These are phyloP conservation scores for Entrophospora sp. DNA, from an alignment of 192 early-diverging fungal genomes.

Conservation along the genomic window DNA sequence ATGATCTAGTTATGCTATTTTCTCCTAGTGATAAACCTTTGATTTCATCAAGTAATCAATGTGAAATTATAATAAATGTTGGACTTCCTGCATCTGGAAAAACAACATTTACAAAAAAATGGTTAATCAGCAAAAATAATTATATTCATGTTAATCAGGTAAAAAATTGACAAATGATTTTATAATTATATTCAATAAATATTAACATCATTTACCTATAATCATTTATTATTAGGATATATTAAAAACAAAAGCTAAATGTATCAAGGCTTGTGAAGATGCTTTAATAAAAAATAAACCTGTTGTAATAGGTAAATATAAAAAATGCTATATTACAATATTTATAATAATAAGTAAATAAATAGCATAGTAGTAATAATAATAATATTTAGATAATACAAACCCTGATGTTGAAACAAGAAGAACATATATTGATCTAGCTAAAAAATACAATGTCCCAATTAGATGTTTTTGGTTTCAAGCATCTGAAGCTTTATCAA, in stretches of 20 bases:
- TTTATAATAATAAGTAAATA: background rate
- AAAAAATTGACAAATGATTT: background rate
- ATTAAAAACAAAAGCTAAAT: slow-evolving; percentile 69
- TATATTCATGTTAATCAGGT: slow-evolving; percentile 67
- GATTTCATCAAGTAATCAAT: slow-evolving; percentile 19
- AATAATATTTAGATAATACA: slow-evolving; percentile 54
- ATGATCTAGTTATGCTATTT: slow-evolving; percentile 27
- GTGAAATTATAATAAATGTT: slow-evolving; percentile 66
- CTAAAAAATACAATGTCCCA: slow-evolving; percentile 46
- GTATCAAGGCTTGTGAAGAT: slow-evolving; percentile 44
- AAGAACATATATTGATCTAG: slow-evolving; percentile 53
- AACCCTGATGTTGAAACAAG: slow-evolving; percentile 61
- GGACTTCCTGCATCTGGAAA: slow-evolving; percentile 85
- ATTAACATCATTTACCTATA: background rate
- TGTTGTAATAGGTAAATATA: slow-evolving; percentile 64
- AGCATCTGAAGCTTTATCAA: slow-evolving; percentile 44
- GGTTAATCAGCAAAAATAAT: slow-evolving; percentile 51
- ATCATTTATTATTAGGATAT: slow-evolving; percentile 50
- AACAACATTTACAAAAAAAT: slow-evolving; percentile 56
- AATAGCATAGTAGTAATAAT: background rate
- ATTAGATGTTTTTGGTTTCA: slow-evolving; percentile 56
- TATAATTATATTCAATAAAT: background rate
- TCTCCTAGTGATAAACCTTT: slow-evolving; percentile 27
- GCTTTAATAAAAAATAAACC: slow-evolving; percentile 42
- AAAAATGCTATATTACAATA: too few species aligned